Conservation (phyloP, 768 basidiomycete genomes). For the Coprinellus micaceus region DNA sequence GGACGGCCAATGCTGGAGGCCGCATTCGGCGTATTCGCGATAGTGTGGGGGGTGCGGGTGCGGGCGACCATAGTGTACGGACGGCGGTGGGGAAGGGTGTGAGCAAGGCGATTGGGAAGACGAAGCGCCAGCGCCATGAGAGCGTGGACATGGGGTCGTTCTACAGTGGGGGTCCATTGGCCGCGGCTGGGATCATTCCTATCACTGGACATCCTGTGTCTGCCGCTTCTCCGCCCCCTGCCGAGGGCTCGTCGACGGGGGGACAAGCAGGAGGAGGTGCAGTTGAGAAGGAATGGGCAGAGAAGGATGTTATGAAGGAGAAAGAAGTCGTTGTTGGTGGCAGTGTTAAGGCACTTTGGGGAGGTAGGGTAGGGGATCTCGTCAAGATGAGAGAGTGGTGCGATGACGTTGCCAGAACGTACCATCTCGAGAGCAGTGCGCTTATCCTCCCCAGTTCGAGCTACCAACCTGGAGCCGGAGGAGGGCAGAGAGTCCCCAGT, state of each 20-base stretch:
- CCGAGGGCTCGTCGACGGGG: background rate
- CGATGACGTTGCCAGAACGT: background rate
- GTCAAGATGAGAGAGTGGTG: conserved; percentile 38
- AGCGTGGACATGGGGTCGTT: conserved; percentile 44
- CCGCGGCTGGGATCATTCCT: conserved; percentile 21
- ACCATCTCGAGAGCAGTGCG: background rate
- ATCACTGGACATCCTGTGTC: no score
- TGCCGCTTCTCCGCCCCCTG: no score
- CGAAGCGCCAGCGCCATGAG: conserved; percentile 18
- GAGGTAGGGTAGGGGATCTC: conserved; percentile 35
- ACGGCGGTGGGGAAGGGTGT: conserved; percentile 1
- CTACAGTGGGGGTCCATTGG: conserved; percentile 17
- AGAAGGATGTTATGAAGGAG: conserved; percentile 24
- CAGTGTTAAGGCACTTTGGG: conserved; percentile 42
- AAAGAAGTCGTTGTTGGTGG: conserved; percentile 33
- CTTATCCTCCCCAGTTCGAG: background rate
- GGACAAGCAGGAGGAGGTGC: background rate
- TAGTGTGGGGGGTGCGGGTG: background rate
- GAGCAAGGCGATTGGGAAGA: background rate
- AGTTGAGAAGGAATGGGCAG: conserved; percentile 14
- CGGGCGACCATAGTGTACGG: background rate
- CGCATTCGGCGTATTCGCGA: conserved; percentile 8
- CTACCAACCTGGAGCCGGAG: background rate
- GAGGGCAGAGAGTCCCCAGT: conserved; percentile 14
- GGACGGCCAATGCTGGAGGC: background rate